Evolutionary conservation across 495 filamentous ascomycete species (phyloP).

Genomic region (Annulohypoxylon maeteangense): DNA sequence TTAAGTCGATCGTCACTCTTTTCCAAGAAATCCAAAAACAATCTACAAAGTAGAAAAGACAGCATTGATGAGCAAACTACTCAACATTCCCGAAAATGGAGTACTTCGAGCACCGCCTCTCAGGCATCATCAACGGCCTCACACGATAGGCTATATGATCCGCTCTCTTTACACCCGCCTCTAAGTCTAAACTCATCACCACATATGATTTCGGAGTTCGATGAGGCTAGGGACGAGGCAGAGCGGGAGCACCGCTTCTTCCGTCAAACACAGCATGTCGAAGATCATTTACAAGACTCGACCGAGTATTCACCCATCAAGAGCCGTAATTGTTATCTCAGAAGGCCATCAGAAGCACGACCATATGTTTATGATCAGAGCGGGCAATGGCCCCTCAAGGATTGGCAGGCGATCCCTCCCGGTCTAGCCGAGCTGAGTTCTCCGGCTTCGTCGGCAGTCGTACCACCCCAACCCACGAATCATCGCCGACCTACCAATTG

Average conservation of each 20-base stretch:
- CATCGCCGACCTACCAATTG: constrained; percentile 39
- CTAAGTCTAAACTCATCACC: constrained; percentile 46
- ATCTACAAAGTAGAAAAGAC: constrained; percentile 19
- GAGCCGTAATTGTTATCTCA: constrained; percentile 39
- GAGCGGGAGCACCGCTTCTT: constrained; percentile 42
- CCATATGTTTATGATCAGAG: constrained; percentile 39
- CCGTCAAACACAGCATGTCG: constrained; percentile 33
- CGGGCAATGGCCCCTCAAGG: constrained; percentile 47
- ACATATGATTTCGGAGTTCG: constrained; percentile 42
- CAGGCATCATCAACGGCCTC: constrained; percentile 29
- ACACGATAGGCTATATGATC: constrained; percentile 35
- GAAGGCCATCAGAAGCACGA: constrained; percentile 12
- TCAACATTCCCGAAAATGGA: constrained; percentile 41
- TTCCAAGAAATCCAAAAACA: constrained; percentile 43
- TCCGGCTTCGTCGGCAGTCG: constrained; percentile 28
- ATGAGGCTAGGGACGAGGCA: constrained; percentile 31
- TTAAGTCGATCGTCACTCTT: constrained; percentile 39
- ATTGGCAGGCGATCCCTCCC: constrained; percentile 45
- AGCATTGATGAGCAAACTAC: constrained; percentile 33
- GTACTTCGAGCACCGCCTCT: constrained; percentile 43
- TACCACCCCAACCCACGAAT: constrained; percentile 1
- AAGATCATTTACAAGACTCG: constrained; percentile 37
- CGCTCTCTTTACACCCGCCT: constrained; percentile 47
- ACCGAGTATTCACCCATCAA: constrained; percentile 40
- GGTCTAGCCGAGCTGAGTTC: constrained; percentile 41